Conservation (phyloP, 1,139 yeast species). For the Suhomyces guaymorum region DNA sequence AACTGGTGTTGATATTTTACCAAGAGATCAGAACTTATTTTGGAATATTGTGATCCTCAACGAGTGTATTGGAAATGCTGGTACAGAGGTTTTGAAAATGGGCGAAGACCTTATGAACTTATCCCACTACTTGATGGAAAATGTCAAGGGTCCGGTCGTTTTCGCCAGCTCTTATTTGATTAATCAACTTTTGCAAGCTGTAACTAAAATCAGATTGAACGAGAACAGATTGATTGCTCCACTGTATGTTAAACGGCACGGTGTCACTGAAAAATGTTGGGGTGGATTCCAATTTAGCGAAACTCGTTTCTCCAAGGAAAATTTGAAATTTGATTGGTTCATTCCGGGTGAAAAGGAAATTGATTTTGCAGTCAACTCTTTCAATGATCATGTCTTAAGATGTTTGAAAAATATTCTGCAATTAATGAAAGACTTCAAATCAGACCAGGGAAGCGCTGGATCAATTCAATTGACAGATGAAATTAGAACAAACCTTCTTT, state of each 20-base stretch:
- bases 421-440: conserved; percentile 33
- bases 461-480: conserved; percentile 44
- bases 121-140: conserved; percentile 51
- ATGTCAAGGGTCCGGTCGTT: conserved; percentile 66
- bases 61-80: conserved; percentile 73
- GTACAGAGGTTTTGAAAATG: conserved; percentile 46
- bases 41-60: conserved; percentile 74
- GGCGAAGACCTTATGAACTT: conserved; percentile 51
- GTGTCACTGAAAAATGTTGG: conserved; percentile 61
- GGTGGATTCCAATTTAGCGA: conserved; percentile 66
- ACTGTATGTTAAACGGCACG: conserved; percentile 27
- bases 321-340: conserved; percentile 71
- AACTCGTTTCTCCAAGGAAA: conserved; percentile 38
- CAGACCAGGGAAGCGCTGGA: conserved; percentile 20
- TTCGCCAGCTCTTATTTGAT: conserved; percentile 55
- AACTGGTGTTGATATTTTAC: conserved; percentile 65
- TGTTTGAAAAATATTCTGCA: conserved; percentile 45
- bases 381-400: conserved; percentile 50
- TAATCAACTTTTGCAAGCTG: conserved; percentile 66
- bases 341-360: conserved; percentile 61
- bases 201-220: conserved; percentile 58
- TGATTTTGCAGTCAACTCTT: conserved; percentile 60
- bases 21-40: conserved; percentile 74
- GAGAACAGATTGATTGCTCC: conserved; percentile 59
- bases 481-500: conserved; percentile 55